Conservation (phyloP, 1,139 yeast genomes). For the Geotrichum armillariae region DNA sequence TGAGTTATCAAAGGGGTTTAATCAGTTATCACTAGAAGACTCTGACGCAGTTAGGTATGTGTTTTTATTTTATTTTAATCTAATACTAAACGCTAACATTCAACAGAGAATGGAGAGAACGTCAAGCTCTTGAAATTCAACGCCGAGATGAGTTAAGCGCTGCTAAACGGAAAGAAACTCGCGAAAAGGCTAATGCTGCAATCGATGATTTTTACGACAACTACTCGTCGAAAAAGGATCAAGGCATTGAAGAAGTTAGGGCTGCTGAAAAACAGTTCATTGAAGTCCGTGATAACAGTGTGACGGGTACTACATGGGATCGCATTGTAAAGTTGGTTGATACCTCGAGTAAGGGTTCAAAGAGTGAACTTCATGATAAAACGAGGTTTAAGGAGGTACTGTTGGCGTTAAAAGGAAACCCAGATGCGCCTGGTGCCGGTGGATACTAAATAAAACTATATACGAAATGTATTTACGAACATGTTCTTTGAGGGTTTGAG, state of each 20-base stretch:
- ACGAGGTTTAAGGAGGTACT: slow-evolving; percentile 69
- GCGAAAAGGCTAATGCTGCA: slow-evolving; percentile 75
- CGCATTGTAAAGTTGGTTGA: slow-evolving; percentile 61
- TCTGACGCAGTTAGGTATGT: slow-evolving; percentile 37
- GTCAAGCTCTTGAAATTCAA: slow-evolving; percentile 76
- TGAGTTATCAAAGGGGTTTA: slow-evolving; percentile 20
- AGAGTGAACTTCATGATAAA: slow-evolving; percentile 59
- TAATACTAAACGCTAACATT: neutral
- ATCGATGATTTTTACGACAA: slow-evolving; percentile 93
- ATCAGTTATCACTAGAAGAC: slow-evolving; percentile 36
- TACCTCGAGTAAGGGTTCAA: slow-evolving; percentile 43
- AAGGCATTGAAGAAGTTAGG: slow-evolving; percentile 58
- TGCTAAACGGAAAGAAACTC: slow-evolving; percentile 65
- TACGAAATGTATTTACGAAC: too few species aligned
- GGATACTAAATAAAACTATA: slow-evolving; percentile 47
- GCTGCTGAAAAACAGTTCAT: slow-evolving; percentile 69
- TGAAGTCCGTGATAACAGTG: slow-evolving; percentile 76
- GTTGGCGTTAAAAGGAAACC: slow-evolving; percentile 64
- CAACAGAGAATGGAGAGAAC: slow-evolving; percentile 71
- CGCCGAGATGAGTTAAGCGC: slow-evolving; percentile 77
- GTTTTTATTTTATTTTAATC: neutral
- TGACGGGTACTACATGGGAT: slow-evolving; percentile 81
- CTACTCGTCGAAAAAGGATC: slow-evolving; percentile 84
- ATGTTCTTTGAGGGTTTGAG: too few species aligned
- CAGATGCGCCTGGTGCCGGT: slow-evolving; percentile 71